These are phyloP conservation scores for Aspergillus avenaceus DNA, from an alignment of 495 filamentous ascomycete species.

Conservation along the genomic window DNA sequence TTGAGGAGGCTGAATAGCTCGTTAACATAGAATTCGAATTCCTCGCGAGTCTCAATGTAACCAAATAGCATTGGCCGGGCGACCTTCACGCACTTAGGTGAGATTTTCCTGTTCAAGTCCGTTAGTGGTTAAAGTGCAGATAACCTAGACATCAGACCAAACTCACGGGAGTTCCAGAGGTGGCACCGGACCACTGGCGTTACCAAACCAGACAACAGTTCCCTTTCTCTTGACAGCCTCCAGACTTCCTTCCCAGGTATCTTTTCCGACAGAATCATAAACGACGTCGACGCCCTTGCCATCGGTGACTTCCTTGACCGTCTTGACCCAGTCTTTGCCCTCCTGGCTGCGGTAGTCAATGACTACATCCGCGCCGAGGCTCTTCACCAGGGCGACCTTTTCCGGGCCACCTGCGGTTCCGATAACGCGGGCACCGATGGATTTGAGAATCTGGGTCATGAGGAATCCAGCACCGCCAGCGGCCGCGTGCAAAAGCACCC, in stretches of 20 bases:
- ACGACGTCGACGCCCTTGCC: slow-evolving; percentile 72
- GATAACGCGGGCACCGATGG: slow-evolving; percentile 74
- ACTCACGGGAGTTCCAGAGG: slow-evolving; percentile 65
- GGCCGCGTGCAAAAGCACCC: slow-evolving; percentile 85
- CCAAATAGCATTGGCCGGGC: slow-evolving; percentile 68
- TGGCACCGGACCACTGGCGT: slow-evolving; percentile 77
- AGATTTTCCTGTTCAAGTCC: slow-evolving; percentile 40
- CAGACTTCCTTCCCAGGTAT: slow-evolving; percentile 81
- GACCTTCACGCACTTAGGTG: slow-evolving; percentile 76
- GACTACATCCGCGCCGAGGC: slow-evolving; percentile 65
- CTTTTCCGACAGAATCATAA: slow-evolving; percentile 85
- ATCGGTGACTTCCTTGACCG: slow-evolving; percentile 66
- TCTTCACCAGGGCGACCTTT: slow-evolving; percentile 67
- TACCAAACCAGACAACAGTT: slow-evolving; percentile 81
- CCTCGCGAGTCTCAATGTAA: slow-evolving; percentile 74
- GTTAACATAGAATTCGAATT: slow-evolving; percentile 64
- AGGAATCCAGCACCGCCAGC: slow-evolving; percentile 83
- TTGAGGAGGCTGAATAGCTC: slow-evolving; percentile 72
- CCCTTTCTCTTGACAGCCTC: slow-evolving; percentile 79
- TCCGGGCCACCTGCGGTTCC: slow-evolving; percentile 72
- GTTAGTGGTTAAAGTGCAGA: too few species aligned
- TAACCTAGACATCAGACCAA: not conserved
- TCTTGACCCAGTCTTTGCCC: slow-evolving; percentile 58
- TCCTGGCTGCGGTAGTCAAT: slow-evolving; percentile 68
- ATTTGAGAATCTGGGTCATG: slow-evolving; percentile 69